Percentiles rank a stretch among this genome's conserved stretches.
Evolutionary conservation across 73 alveolate genomes (phyloP).

Genomic region (Paramecium biaurelia): DNA sequence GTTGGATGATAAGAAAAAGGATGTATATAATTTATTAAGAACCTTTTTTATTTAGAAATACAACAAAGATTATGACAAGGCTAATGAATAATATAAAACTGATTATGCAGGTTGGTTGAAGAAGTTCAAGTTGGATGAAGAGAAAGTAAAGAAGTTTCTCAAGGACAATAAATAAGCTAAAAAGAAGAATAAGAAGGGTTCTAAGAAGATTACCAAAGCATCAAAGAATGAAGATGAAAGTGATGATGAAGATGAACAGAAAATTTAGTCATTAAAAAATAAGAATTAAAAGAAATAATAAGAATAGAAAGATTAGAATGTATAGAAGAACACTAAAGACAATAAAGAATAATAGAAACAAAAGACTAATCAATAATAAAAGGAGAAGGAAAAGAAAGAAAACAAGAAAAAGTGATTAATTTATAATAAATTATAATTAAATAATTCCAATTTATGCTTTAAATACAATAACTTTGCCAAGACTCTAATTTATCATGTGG

Average conservation of each 20-base stretch:
- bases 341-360: background rate
- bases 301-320: background rate
- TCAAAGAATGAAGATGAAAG: background rate
- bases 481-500: background rate
- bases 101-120: background rate
- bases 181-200: constrained; percentile 21
- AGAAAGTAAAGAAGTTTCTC: background rate
- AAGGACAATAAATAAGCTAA: background rate
- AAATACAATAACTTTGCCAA: background rate
- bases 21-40: background rate
- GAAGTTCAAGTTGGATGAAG: constrained; percentile 20
- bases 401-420: background rate
- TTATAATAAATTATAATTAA: background rate
- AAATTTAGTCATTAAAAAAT: background rate
- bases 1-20: background rate
- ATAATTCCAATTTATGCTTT: background rate
- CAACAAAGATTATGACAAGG: constrained; percentile 19
- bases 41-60: background rate
- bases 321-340: background rate
- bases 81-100: background rate
- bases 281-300: background rate
- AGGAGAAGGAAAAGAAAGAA: background rate
- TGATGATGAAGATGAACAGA: constrained; percentile 25
- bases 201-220: background rate
- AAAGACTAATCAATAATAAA: background rate